Conservation (phyloP, 148 eudicot genomes). For the Spergularia marina region DNA sequence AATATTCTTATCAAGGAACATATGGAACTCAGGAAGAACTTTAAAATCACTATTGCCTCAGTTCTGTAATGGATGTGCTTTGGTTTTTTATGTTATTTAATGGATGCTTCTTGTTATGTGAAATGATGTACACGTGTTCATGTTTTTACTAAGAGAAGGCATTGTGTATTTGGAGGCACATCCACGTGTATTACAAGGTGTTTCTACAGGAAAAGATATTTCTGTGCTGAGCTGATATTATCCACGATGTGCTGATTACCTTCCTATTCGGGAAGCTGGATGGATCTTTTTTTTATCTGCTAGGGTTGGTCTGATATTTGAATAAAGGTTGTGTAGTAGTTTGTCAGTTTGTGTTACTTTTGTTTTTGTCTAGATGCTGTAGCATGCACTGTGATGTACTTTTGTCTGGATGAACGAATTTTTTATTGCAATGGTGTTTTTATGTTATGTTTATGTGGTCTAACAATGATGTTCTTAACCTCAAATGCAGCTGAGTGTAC, state of each 20-base stretch:
- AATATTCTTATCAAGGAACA: not conserved
- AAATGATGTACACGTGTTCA: not conserved
- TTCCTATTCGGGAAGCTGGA: not conserved
- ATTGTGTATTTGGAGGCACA: not conserved
- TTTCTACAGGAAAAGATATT: not conserved
- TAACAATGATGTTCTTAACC: slow-evolving; percentile 1
- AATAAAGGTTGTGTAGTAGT: no score
- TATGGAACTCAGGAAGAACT: not conserved
- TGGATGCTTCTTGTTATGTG: not conserved
- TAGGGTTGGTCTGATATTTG: not conserved
- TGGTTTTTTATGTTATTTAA: not conserved
- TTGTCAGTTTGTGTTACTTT: not conserved
- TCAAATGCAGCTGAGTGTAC: slow-evolving; percentile 63
- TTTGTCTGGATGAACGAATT: not conserved
- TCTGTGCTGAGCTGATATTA: not conserved
- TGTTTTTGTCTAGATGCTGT: not conserved
- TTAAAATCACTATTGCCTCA: not conserved
- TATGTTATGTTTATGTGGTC: not conserved
- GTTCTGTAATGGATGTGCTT: not conserved
- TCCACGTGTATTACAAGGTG: not conserved
- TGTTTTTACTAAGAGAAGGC: not conserved
- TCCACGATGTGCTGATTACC: not conserved
- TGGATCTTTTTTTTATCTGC: not conserved
- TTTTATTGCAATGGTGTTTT: not conserved
- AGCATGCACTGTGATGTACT: not conserved